phyloP scores from a whole-genome alignment of 2,329 filamentous ascomycete genomes.

The Aspergillus clavatus region DNA sequence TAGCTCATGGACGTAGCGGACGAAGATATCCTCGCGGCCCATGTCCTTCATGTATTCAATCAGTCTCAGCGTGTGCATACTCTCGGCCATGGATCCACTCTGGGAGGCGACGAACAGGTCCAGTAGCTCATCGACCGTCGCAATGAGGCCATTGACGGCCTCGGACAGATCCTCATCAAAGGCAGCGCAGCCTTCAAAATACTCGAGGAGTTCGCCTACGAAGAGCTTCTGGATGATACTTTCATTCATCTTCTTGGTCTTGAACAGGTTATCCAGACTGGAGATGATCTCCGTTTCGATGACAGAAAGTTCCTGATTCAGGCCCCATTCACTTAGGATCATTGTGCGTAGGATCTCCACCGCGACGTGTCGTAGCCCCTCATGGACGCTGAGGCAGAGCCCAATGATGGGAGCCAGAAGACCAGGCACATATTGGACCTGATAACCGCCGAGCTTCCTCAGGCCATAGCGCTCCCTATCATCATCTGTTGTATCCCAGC shows the following conservation, averaged over 20 bases:
- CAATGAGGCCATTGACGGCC: conserved; percentile 72
- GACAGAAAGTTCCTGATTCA: conserved; percentile 85
- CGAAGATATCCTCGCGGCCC: conserved; percentile 95
- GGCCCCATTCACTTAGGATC: conserved; percentile 96
- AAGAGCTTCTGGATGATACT: conserved; percentile 90
- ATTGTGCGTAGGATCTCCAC: conserved; percentile 94
- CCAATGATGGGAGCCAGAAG: conserved; percentile 89
- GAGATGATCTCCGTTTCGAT: conserved; percentile 97
- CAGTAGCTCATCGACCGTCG: conserved; percentile 82
- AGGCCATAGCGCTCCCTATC: conserved; percentile 74
- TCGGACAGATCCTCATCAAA: conserved; percentile 69
- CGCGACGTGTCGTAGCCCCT: conserved; percentile 81
- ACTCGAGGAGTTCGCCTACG: conserved; percentile 73
- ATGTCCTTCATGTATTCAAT: conserved; percentile 98
- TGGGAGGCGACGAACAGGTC: conserved; percentile 89
- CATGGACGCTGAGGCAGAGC: conserved; percentile 90
- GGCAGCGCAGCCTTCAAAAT: conserved; percentile 68
- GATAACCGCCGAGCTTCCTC: conserved; percentile 85
- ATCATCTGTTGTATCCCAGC: conserved; percentile 84
- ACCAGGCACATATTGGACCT: conserved; percentile 94
- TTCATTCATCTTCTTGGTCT: conserved; percentile 80
- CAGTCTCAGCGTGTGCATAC: conserved; percentile 80
- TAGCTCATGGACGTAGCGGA: conserved; percentile 90
- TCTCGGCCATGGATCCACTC: conserved; percentile 66
- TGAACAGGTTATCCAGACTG: conserved; percentile 83